phyloP scores from a whole-genome alignment of 176 grass and related monocot species.

The Triticum monococcum region DNA sequence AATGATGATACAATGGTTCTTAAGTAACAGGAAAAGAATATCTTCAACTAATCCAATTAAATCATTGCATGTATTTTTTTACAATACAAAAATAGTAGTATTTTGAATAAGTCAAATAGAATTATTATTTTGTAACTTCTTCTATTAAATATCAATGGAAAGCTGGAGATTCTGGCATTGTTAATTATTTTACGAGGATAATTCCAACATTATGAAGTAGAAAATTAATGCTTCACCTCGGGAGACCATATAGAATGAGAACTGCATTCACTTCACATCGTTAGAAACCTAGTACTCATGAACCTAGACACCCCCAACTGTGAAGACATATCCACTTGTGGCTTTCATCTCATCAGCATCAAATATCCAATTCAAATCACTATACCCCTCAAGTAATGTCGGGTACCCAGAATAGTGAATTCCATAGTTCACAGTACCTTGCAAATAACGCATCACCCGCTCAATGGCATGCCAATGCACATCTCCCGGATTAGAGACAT shows the following conservation, averaged over 20 bases:
- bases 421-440: no score
- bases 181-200: neutral
- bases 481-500: no score
- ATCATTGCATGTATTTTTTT: neutral
- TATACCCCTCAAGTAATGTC: no score
- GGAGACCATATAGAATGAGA: constrained; percentile 96
- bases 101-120: neutral
- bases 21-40: neutral
- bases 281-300: neutral
- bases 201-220: neutral
- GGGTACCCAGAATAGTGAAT: no score
- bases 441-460: no score
- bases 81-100: neutral
- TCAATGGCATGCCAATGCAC: no score
- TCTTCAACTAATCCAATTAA: neutral
- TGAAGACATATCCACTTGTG: no score
- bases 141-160: neutral
- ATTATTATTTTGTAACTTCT: neutral
- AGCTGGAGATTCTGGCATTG: neutral
- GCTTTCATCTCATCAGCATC: no score
- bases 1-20: neutral
- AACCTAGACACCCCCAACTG: no score
- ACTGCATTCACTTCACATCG: constrained; percentile 95
- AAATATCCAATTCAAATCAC: no score
- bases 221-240: constrained; percentile 59